Evolutionary conservation across 2,329 filamentous ascomycete species (phyloP), one percentile per base, ranked within the genome.

Genomic region (Rhynchosporium graminicola): DNA sequence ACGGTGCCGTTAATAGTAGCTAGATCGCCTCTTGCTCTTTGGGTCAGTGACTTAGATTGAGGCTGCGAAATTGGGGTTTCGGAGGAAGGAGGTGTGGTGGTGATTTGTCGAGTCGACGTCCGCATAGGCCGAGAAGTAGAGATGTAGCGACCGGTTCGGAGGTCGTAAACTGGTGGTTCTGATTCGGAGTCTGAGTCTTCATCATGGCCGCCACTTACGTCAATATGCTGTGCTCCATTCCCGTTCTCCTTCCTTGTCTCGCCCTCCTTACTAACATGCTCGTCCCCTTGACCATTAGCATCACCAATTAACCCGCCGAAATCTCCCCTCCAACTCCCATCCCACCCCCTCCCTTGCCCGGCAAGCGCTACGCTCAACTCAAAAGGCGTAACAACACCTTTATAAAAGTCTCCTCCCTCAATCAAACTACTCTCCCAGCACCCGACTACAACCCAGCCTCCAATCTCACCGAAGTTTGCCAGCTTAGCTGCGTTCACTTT

Each of bases 401-500:
- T 85, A 83, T 88, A 98, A 73, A 97, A 96, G 6, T 90, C 90
- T 62, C 90, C 89, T 4, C 90, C 92, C 70, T 97, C 94, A 4
- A 99, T 85, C 57, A 98, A 79, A 63, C 90, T 92, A 75, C 93
- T 97, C 78, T 99, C 95, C 95, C 95, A 99, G 77, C 95, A 99
- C 2, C 95, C 94, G 9, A 99, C 91, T 0, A 98, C 92, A 0
- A 98, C 92, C 95, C 95, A 99, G 15, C 92, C 94, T 48, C 92
- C 94, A 4, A 99, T 86, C 76, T 99, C 95, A 62, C 89, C 86
- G 77, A 99, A 99, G 76, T 99, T 99, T 55, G 95, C 95, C 28
- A 99, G 82, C 76, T 99, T 99, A 43, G 93, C 94, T 0, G 93
- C 88, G 73, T 98, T 99, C 31, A 99, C 82, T 75, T 98, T 98